A percentile compares a stretch with the other conserved stretches of the same genome.
These are phyloP conservation scores for Leishmania lainsoni DNA, from an alignment of 208 protist genomes.

Conservation along the genomic window DNA sequence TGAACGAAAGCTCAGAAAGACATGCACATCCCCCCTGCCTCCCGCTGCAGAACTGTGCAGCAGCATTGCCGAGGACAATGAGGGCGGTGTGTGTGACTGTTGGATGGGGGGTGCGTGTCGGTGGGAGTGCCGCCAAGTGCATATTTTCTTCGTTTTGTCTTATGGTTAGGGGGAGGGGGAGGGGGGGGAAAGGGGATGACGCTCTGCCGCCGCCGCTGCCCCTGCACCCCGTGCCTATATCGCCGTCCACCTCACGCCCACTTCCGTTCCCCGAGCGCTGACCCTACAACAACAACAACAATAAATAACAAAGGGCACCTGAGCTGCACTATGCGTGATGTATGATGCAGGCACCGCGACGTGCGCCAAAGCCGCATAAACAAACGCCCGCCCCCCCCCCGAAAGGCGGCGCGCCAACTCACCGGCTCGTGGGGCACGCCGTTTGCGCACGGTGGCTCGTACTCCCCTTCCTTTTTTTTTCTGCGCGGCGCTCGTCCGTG, in stretches of 20 bases:
- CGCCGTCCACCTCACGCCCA: not conserved
- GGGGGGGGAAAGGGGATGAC: not conserved
- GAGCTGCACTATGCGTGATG: not conserved
- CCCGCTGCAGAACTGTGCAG: not conserved
- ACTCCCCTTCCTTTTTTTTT: too few relatives aligned
- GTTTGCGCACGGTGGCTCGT: too few relatives aligned
- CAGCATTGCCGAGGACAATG: not conserved
- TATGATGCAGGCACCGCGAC: not conserved
- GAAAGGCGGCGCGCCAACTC: not conserved
- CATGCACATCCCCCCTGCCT: not conserved
- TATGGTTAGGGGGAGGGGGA: not conserved
- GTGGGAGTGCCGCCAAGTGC: not conserved
- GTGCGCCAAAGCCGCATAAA: not conserved
- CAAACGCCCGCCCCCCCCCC: not conserved
- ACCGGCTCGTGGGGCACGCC: too few relatives aligned
- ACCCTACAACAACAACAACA: too few relatives aligned
- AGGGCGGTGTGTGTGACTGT: not conserved
- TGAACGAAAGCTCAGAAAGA: too few relatives aligned
- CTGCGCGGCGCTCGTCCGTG: too few relatives aligned
- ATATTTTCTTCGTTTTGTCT: too few relatives aligned
- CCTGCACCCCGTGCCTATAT: not conserved
- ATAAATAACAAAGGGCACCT: not conserved
- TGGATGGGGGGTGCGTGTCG: not conserved
- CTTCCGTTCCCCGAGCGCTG: not conserved
- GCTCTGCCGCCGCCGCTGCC: not conserved